phyloP scores from a whole-genome alignment of 2,329 filamentous ascomycete species.

The Escovopsis sp. region DNA sequence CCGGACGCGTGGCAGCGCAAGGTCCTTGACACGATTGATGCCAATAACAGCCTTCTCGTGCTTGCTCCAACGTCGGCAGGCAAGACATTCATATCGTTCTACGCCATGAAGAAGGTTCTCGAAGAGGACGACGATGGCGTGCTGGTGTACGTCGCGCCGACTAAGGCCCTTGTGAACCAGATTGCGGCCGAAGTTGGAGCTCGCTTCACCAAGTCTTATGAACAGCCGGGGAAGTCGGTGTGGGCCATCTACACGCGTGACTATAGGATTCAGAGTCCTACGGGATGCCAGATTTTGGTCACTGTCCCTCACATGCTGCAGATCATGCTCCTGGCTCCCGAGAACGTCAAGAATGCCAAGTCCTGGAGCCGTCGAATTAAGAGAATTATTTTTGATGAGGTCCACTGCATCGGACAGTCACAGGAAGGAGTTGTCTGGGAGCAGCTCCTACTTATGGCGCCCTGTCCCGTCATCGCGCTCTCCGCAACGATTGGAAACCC shows the following conservation, averaged over 20 bases:
- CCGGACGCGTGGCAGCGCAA: constrained; percentile 65
- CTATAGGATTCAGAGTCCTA: constrained; percentile 57
- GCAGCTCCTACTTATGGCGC: constrained; percentile 56
- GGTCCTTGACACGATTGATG: constrained; percentile 60
- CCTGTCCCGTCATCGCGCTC: constrained; percentile 64
- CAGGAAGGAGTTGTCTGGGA: constrained; percentile 69
- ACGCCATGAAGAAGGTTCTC: constrained; percentile 65
- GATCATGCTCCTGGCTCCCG: constrained; percentile 55
- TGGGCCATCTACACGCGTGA: constrained; percentile 71
- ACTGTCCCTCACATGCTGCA: constrained; percentile 68
- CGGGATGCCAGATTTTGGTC: constrained; percentile 58
- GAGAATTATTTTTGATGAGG: constrained; percentile 69
- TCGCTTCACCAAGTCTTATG: constrained; percentile 53
- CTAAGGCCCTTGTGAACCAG: constrained; percentile 70
- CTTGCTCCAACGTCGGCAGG: constrained; percentile 66
- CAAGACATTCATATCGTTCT: constrained; percentile 75
- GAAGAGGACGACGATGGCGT: constrained; percentile 53
- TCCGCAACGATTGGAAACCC: constrained; percentile 71
- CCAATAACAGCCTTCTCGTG: constrained; percentile 53
- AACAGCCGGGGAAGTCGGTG: constrained; percentile 46
- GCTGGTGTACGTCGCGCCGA: constrained; percentile 66
- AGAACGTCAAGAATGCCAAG: constrained; percentile 38
- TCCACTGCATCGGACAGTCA: constrained; percentile 64
- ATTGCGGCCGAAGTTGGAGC: constrained; percentile 67
- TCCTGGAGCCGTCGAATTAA: constrained; percentile 53